Evolutionary conservation across 768 basidiomycete genomes (phyloP).

Genomic region (Amanita pseudoporphyria): DNA sequence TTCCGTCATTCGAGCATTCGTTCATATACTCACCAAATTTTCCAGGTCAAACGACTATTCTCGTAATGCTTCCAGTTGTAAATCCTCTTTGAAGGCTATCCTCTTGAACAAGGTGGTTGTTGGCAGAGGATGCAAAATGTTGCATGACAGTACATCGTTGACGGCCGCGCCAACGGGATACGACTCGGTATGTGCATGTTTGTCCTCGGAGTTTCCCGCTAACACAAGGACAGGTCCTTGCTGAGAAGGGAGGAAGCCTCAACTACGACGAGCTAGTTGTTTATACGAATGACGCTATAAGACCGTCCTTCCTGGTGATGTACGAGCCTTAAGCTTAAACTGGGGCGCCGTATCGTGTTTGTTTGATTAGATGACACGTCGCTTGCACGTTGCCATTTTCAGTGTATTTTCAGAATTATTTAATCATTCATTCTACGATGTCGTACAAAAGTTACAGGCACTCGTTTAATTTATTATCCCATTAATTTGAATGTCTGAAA

Average conservation of each 20-base stretch:
- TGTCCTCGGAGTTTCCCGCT: background rate
- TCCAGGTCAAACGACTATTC: constrained; percentile 62
- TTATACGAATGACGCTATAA: constrained; percentile 61
- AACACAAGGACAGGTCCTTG: constrained; percentile 39
- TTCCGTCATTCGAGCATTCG: background rate
- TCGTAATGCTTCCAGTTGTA: constrained; percentile 33
- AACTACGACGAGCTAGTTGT: constrained; percentile 69
- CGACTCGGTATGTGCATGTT: constrained; percentile 46
- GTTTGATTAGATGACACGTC: no score
- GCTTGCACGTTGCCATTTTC: no score
- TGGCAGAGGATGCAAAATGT: constrained; percentile 59
- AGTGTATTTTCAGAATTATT: background rate
- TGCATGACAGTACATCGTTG: constrained; percentile 43
- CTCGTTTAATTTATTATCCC: background rate
- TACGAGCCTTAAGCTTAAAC: constrained; percentile 44
- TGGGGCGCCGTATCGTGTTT: background rate
- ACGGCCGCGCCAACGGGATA: constrained; percentile 53
- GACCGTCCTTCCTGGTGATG: constrained; percentile 62
- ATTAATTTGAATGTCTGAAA: background rate
- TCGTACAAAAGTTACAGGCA: background rate
- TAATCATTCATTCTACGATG: background rate
- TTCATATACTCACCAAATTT: background rate
- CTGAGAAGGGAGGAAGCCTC: constrained; percentile 54
- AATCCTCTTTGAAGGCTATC: constrained; percentile 50
- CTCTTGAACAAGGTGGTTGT: constrained; percentile 70